Conservation (phyloP, 202 grass and related monocot species). For the Digitaria exilis region DNA sequence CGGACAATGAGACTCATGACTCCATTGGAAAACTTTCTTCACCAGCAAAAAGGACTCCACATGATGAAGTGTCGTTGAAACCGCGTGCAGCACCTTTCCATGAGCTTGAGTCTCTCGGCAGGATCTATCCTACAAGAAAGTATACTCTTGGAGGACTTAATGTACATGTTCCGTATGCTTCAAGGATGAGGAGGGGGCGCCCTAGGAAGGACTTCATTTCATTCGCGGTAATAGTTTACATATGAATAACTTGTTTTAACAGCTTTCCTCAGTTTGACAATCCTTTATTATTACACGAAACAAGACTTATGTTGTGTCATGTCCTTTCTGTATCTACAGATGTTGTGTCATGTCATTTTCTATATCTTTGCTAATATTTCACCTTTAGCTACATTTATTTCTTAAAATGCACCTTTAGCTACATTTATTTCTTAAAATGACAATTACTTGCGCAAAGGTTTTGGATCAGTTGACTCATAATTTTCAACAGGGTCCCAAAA, state of each 20-base stretch:
- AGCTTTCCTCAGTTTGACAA: background rate
- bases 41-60: constrained; percentile 45
- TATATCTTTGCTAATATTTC: constrained; percentile 2
- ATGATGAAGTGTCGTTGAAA: constrained; percentile 53
- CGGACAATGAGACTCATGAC: constrained; percentile 62
- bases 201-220: constrained; percentile 78
- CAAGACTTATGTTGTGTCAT: background rate
- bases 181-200: constrained; percentile 79
- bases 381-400: constrained; percentile 8
- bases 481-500: constrained; percentile 8
- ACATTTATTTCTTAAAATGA: constrained; percentile 27
- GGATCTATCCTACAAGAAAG: constrained; percentile 62
- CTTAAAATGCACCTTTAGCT: no score
- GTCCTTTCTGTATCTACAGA: background rate
- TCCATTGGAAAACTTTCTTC: constrained; percentile 52
- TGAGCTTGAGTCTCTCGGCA: constrained; percentile 41
- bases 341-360: background rate
- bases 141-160: constrained; percentile 81
- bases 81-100: constrained; percentile 32
- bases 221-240: constrained; percentile 74
- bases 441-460: constrained; percentile 9
- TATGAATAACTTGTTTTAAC: constrained; percentile 27
- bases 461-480: constrained; percentile 7
- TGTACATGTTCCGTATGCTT: constrained; percentile 83
- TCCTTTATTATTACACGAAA: constrained; percentile 21